Conservation (phyloP, 139 green algal species). For the Edaphochlamys debaryana region DNA sequence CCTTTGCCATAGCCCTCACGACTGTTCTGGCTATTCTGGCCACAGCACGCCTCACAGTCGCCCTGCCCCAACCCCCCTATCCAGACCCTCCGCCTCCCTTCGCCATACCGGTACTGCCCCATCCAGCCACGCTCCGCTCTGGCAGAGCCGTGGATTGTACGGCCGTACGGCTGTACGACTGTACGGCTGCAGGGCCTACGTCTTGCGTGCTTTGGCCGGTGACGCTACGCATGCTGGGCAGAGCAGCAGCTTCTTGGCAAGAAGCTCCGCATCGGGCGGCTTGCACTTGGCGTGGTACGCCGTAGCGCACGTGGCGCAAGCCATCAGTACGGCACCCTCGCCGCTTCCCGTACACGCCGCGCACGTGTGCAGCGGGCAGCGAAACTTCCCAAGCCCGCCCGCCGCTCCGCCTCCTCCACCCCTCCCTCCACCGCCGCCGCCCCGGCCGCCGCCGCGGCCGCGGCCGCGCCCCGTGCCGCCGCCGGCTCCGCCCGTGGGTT, state of each 20-base stretch:
- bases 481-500: neutral
- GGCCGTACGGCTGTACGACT: too few species aligned
- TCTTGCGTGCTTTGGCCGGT: too few species aligned
- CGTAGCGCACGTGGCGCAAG: slow-evolving; percentile 52
- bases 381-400: slow-evolving; percentile 28
- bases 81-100: too few species aligned
- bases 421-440: neutral
- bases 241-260: slow-evolving; percentile 15
- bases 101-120: too few species aligned
- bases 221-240: too few species aligned
- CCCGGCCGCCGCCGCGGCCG: neutral
- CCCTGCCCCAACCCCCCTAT: too few species aligned
- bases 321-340: slow-evolving; percentile 52
- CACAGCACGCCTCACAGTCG: too few species aligned
- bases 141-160: too few species aligned
- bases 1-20: too few species aligned
- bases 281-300: slow-evolving; percentile 55
- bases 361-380: slow-evolving; percentile 65
- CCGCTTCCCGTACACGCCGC: slow-evolving; percentile 48
- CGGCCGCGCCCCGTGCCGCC: slow-evolving; percentile 10
- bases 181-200: too few species aligned
- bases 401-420: neutral
- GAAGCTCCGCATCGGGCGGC: neutral
- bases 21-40: too few species aligned
- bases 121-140: too few species aligned